A percentile compares a stretch with the other conserved stretches of the same genome.
phyloP scores from a whole-genome alignment of 2,329 filamentous ascomycete genomes.

The Neofusicoccum sp. region DNA sequence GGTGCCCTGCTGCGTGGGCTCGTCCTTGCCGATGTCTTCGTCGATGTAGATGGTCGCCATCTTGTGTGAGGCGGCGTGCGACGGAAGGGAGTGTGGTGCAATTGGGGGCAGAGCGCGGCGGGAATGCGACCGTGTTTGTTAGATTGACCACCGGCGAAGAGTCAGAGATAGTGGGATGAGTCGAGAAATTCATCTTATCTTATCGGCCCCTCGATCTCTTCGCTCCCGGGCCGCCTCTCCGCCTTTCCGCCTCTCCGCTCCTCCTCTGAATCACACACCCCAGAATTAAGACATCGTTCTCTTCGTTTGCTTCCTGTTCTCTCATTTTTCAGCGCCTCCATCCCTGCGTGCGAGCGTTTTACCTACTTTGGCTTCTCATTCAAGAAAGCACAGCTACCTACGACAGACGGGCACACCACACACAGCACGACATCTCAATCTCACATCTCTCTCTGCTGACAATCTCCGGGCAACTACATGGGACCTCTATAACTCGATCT shows the following conservation, averaged over 20 bases:
- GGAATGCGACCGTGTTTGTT: constrained; percentile 15
- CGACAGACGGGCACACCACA: too few species aligned
- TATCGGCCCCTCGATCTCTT: constrained; percentile 16
- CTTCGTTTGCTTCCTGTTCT: too few species aligned
- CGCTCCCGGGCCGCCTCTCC: not conserved
- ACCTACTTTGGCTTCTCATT: too few species aligned
- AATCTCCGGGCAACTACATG: too few species aligned
- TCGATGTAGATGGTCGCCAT: constrained; percentile 69
- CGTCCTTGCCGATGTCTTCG: constrained; percentile 76
- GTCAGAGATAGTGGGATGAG: constrained; percentile 21
- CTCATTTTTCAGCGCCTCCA: too few species aligned
- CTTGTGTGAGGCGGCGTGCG: not conserved
- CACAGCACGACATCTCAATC: too few species aligned
- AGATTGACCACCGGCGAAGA: constrained; percentile 11
- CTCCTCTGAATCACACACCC: not conserved
- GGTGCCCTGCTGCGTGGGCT: constrained; percentile 65
- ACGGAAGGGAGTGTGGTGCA: not conserved
- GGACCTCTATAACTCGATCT: too few species aligned
- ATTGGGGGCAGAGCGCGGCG: constrained; percentile 5
- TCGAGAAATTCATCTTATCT: constrained; percentile 19
- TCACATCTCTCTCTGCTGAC: too few species aligned
- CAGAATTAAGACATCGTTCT: not conserved
- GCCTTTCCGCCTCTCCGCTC: not conserved
- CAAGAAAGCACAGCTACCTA: too few species aligned
- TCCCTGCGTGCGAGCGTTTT: too few species aligned